Evolutionary conservation across 116 monocot species (phyloP).

Genomic region (Papilionanthe hybrid): DNA sequence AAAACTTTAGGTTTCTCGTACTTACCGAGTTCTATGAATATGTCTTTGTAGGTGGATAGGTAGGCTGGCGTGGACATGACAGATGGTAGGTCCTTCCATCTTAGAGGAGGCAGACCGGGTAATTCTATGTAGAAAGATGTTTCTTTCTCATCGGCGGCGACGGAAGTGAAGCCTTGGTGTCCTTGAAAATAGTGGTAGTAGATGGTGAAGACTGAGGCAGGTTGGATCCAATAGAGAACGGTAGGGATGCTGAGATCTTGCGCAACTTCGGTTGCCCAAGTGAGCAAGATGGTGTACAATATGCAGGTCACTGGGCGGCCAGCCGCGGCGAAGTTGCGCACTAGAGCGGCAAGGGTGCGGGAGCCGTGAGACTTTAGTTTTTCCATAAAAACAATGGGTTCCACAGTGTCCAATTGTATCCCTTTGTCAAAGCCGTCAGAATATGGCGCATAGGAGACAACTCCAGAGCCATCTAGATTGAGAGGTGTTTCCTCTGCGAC

Average conservation of each 20-base stretch:
- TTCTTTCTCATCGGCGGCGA: slow-evolving; percentile 5
- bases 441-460: not conserved
- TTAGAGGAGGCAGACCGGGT: slow-evolving; percentile 16
- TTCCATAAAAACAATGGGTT: not conserved
- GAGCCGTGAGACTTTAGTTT: not conserved
- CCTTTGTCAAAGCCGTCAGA: slow-evolving; percentile 22
- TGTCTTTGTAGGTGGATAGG: not conserved
- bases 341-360: slow-evolving; percentile 12
- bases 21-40: not conserved
- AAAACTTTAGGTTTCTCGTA: slow-evolving; percentile 13
- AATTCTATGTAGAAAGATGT: not conserved
- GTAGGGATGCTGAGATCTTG: slow-evolving; percentile 14
- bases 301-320: slow-evolving; percentile 20
- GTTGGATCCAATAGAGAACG: slow-evolving; percentile 35
- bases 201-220: slow-evolving; percentile 23
- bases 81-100: slow-evolving; percentile 14
- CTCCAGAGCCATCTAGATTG: not conserved
- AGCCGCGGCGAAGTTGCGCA: slow-evolving; percentile 1
- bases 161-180: not conserved
- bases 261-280: slow-evolving; percentile 26
- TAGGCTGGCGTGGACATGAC: not conserved
- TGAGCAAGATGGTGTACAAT: slow-evolving; percentile 17
- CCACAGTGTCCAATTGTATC: not conserved
- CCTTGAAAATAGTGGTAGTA: slow-evolving; percentile 31
- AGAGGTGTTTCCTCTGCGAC: not conserved